Evolutionary conservation across 805 yeast species (phyloP).

Genomic region (Yamadazyma philogaea): DNA sequence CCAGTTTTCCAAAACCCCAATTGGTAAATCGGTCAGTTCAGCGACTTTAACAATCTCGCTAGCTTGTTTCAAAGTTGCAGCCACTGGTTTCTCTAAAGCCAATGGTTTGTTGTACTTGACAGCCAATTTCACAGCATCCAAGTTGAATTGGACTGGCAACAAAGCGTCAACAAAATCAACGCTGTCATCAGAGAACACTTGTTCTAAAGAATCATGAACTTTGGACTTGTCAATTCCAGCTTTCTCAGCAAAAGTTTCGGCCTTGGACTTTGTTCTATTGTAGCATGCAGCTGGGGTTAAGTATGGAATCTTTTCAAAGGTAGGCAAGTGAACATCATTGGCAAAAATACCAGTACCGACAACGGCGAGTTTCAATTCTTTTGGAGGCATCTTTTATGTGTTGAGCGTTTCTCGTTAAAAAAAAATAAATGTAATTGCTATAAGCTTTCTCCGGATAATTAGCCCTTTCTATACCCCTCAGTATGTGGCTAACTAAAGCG

Average conservation of each 20-base stretch:
- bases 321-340: slow-evolving; percentile 76
- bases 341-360: slow-evolving; percentile 91
- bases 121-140: slow-evolving; percentile 65
- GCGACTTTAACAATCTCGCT: slow-evolving; percentile 70
- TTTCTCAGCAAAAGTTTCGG: slow-evolving; percentile 67
- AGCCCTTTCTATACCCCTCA: background rate
- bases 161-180: slow-evolving; percentile 81
- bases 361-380: slow-evolving; percentile 54
- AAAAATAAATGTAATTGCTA: background rate
- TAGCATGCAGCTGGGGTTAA: slow-evolving; percentile 66
- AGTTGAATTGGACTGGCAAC: slow-evolving; percentile 83
- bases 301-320: slow-evolving; percentile 48
- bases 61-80: slow-evolving; percentile 81
- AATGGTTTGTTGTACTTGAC: slow-evolving; percentile 74
- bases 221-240: slow-evolving; percentile 51
- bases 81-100: slow-evolving; percentile 86
- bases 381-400: slow-evolving; percentile 3
- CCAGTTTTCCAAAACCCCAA: slow-evolving; percentile 86
- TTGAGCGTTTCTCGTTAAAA: no score
- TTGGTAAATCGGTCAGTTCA: slow-evolving; percentile 59
- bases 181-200: slow-evolving; percentile 59
- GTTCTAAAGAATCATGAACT: slow-evolving; percentile 61
- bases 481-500: background rate
- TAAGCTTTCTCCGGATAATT: background rate
- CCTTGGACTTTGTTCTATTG: slow-evolving; percentile 83